These are phyloP conservation scores for Lophium mytilinum DNA, from an alignment of 495 filamentous ascomycete species.

Conservation along the genomic window DNA sequence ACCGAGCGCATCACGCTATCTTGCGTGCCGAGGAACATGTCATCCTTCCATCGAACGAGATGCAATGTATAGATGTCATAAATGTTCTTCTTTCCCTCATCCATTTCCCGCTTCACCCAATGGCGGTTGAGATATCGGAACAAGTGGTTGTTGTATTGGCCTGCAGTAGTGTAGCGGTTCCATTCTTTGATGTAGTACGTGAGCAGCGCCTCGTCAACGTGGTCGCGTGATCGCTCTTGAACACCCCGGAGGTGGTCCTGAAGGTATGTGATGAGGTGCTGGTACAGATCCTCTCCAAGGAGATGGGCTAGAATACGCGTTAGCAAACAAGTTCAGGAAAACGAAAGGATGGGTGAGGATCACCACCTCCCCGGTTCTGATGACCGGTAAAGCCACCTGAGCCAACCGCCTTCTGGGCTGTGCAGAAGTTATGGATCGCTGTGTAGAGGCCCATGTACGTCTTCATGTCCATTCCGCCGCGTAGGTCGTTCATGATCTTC, in stretches of 20 bases:
- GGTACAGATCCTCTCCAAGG: conserved; percentile 92
- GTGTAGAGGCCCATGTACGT: conserved; percentile 98
- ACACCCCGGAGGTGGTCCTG: conserved; percentile 63
- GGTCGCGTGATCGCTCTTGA: conserved; percentile 56
- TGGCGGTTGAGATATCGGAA: conserved; percentile 97
- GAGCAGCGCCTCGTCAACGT: conserved; percentile 84
- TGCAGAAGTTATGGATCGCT: conserved; percentile 98
- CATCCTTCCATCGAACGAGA: conserved; percentile 85
- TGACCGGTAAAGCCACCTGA: conserved; percentile 25
- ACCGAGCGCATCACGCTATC: conserved; percentile 91
- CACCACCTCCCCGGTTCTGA: conserved; percentile 66
- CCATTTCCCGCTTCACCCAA: conserved; percentile 98
- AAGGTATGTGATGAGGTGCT: conserved; percentile 77
- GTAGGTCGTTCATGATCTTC: conserved; percentile 85
- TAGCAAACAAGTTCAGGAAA: conserved; percentile 4
- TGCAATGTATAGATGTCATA: conserved; percentile 98
- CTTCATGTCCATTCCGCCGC: conserved; percentile 85
- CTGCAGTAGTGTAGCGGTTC: conserved; percentile 88
- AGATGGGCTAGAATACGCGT: conserved; percentile 60
- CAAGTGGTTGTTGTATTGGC: conserved; percentile 93
- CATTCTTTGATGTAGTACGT: conserved; percentile 96
- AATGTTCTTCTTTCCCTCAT: conserved; percentile 97
- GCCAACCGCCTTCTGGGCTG: conserved; percentile 81
- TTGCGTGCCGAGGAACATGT: conserved; percentile 78
- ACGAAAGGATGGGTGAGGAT: conserved; percentile 11